Percentiles rank a stretch among this genome's conserved stretches.
Conservation (phyloP, 2,329 filamentous ascomycete genomes). For the Ophidiomyces ophidiicola region DNA sequence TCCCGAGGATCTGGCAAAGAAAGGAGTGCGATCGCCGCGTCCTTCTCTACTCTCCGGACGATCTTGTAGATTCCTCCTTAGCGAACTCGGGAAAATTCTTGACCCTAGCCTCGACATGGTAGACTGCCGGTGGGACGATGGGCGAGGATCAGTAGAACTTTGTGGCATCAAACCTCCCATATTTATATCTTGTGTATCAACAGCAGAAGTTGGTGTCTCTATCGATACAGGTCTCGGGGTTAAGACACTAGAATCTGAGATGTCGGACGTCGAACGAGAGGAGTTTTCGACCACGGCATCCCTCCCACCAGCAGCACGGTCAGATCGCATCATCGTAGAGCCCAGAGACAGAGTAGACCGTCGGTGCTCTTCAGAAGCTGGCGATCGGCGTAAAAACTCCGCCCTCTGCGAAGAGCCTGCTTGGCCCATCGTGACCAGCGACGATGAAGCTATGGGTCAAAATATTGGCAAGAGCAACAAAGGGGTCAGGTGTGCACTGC, state of each 20-base stretch:
- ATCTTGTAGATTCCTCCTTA: slow-evolving; percentile 33
- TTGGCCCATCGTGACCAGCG: slow-evolving; percentile 10
- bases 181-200: not conserved
- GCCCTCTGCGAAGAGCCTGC: slow-evolving; percentile 11
- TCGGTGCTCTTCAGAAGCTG: not conserved
- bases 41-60: slow-evolving; percentile 38
- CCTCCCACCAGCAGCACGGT: not conserved
- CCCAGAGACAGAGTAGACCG: not conserved
- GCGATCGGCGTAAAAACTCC: slow-evolving; percentile 7
- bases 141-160: slow-evolving; percentile 23
- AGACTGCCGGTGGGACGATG: slow-evolving; percentile 31
- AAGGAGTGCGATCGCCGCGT: slow-evolving; percentile 33
- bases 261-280: not conserved
- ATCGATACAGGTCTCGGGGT: not conserved
- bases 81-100: slow-evolving; percentile 36
- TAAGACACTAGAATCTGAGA: not conserved
- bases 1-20: slow-evolving; percentile 29
- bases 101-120: slow-evolving; percentile 39
- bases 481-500: slow-evolving; percentile 9
- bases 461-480: slow-evolving; percentile 6
- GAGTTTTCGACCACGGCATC: not conserved
- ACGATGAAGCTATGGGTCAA: not conserved
- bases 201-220: not conserved
- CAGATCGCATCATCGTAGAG: not conserved
- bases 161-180: slow-evolving; percentile 21